Base-by-base conservation (phyloP, 176 grass and related monocot species). In the Lolium rigidum region DNA sequence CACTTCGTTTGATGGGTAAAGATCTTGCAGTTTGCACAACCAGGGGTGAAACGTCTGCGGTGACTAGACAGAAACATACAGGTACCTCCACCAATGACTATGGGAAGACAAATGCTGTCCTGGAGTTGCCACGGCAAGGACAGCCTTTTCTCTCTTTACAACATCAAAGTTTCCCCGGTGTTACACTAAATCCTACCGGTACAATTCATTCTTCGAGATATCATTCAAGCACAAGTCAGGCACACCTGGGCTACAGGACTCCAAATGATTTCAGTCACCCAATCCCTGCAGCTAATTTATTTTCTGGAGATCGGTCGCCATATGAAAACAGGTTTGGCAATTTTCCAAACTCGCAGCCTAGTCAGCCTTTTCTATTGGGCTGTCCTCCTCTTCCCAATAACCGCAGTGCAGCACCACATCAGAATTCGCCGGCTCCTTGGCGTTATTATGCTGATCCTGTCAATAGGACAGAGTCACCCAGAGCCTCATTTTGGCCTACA, bases 1-100 rank as follows among this genome's bases (percentile, higher is more conserved):
- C 61, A 13, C 18, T 93, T 81, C 92, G 92, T 75, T 88, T 93
- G 83, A 93, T 93, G 92, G 92, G 92, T 70, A 82, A 90, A 80
- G 83, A 88, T 88, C 79, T 93, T 63, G 44, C 83, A 88, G 80
- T 93, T 69, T 82, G 73, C 48, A 72, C 44, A 38, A 65, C 14
- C 51, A 86, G 80, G 77, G 66, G 56, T 67, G 59, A 80, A 44
- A 66, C 26, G n/a, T 86, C 60, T 57, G 47, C 79, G 28, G 83
- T 68, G 37, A 70, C 43, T 20, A 24, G 22, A 55, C 83, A 65
- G 78, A 55, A 70, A 67, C 54, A 83, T 47, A 85, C 54, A 85
- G 63, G 26, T 20, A 22, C 62, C 52, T 68, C 62, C 82, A 60
- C 8, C 44, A 51, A 76, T 80, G 76, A 52, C 31, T 25, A 85